Evolutionary conservation across 768 basidiomycete species (phyloP).

Genomic region (Lactifluus subvellereus): DNA sequence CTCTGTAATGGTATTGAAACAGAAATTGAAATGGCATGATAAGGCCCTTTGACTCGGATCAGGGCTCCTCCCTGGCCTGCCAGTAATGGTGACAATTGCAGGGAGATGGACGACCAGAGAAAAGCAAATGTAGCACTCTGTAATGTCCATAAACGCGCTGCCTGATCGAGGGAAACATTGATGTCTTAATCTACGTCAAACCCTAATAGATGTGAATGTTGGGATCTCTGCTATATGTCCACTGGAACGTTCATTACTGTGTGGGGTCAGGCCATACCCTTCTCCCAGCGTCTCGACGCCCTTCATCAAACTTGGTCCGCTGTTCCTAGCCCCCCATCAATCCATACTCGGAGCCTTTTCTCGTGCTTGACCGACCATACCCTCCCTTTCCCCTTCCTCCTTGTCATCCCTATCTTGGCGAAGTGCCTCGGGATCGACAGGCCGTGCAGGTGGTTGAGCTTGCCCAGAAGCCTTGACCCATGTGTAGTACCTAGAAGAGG

Average conservation of each 20-base stretch:
- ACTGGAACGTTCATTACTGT: background rate
- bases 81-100: no score
- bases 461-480: conserved; percentile 43
- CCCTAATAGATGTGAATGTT: background rate
- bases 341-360: conserved; percentile 24
- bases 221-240: background rate
- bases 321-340: background rate
- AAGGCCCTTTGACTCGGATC: no score
- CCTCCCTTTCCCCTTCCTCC: conserved; percentile 27
- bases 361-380: conserved; percentile 27
- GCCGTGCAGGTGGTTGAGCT: conserved; percentile 28
- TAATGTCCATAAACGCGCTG: no score
- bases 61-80: no score
- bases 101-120: no score
- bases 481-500: conserved; percentile 46
- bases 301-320: background rate
- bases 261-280: background rate
- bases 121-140: no score
- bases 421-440: conserved; percentile 39
- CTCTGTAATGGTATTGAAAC: no score
- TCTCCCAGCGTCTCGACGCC: background rate
- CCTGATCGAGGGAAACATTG: no score
- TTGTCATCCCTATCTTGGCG: conserved; percentile 25
- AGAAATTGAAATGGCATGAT: no score
- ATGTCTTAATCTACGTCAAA: background rate